These are phyloP conservation scores for Amoebophrya sp. DNA, from an alignment of 169 alveolate species.

Conservation along the genomic window DNA sequence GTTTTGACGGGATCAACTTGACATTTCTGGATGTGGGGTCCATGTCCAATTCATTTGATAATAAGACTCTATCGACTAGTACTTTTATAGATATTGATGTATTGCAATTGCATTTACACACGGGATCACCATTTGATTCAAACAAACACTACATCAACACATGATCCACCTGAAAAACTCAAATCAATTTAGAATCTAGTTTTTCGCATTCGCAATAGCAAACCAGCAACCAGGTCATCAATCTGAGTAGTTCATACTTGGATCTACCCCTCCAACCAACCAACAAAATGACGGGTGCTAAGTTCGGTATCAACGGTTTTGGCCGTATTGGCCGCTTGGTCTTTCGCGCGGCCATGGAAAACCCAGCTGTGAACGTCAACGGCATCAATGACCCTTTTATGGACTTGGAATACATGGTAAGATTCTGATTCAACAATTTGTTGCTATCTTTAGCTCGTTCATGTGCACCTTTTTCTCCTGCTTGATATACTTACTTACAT, in stretches of 20 bases:
- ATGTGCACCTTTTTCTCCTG: background rate
- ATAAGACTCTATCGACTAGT: too few species aligned
- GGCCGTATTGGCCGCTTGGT: slow-evolving; percentile 99
- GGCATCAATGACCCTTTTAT: slow-evolving; percentile 97
- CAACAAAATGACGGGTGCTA: slow-evolving; percentile 40
- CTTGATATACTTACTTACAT: too few species aligned
- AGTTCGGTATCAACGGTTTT: slow-evolving; percentile 96
- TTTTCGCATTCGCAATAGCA: background rate
- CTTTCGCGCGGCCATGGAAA: slow-evolving; percentile 80
- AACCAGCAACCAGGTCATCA: background rate
- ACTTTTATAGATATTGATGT: too few species aligned
- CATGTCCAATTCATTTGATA: too few species aligned
- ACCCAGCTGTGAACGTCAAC: slow-evolving; percentile 67
- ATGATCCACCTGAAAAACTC: too few species aligned
- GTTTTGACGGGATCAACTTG: too few species aligned
- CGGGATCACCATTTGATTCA: too few species aligned
- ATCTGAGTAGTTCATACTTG: background rate
- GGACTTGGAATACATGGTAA: slow-evolving; percentile 84
- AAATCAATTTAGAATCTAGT: too few species aligned
- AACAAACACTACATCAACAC: too few species aligned
- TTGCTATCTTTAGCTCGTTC: background rate
- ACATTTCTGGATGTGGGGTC: too few species aligned
- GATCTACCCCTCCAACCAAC: background rate
- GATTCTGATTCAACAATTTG: background rate
- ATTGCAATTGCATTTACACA: too few species aligned